phyloP scores from a whole-genome alignment of 371 early-diverging fungal species.

The Syncephalastrum sp. region DNA sequence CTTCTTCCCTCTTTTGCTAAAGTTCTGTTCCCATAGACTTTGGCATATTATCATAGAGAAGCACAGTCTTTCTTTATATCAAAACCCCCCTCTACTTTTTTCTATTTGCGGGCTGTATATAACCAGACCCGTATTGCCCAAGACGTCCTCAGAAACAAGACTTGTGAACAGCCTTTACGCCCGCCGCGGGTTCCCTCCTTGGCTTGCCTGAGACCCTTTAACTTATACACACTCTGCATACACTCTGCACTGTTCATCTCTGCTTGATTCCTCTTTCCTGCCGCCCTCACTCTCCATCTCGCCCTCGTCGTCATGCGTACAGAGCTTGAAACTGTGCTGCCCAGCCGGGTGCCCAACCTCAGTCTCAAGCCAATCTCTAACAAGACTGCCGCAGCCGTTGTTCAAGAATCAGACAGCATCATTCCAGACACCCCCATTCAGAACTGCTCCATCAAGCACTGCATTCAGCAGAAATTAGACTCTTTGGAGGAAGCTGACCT shows the following conservation, averaged over 20 bases:
- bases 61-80: no score
- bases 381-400: no score
- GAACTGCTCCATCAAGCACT: constrained; percentile 30
- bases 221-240: no score
- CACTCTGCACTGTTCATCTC: no score
- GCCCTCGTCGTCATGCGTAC: constrained; percentile 24
- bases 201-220: constrained; percentile 37
- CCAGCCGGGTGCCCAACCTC: no score
- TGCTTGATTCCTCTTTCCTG: constrained; percentile 16
- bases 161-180: constrained; percentile 60
- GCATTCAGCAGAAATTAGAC: constrained; percentile 33
- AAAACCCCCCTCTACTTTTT: no score
- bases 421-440: constrained; percentile 12
- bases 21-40: constrained; percentile 3
- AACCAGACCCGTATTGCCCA: constrained; percentile 39
- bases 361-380: no score
- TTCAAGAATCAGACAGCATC: no score
- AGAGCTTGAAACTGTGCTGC: constrained; percentile 16
- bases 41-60: constrained; percentile 1
- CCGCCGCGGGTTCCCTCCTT: constrained; percentile 69
- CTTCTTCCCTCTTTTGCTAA: constrained; percentile 3
- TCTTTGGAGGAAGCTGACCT: constrained; percentile 48
- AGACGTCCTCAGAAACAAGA: constrained; percentile 70
- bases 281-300: constrained; percentile 4
- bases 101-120: no score